phyloP scores from a whole-genome alignment of 345 rosid genomes.

The Euphorbia peplus region DNA sequence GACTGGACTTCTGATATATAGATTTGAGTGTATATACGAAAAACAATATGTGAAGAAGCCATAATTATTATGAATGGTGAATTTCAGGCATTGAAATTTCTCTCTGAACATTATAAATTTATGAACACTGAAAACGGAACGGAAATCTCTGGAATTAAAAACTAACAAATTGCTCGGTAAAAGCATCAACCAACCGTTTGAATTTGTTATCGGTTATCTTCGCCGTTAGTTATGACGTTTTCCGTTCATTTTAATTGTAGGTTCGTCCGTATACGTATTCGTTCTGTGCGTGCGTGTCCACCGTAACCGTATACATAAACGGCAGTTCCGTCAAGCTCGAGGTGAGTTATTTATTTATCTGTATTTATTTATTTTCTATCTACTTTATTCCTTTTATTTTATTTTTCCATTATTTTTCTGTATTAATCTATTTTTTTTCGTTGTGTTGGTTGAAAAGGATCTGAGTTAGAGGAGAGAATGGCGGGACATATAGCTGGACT shows the following conservation, averaged over 20 bases:
- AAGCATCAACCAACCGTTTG: background rate
- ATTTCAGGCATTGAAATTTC: background rate
- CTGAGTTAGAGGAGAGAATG: background rate
- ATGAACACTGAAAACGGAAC: background rate
- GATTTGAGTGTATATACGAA: constrained; percentile 9
- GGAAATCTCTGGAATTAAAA: background rate
- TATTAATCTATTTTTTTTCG: background rate
- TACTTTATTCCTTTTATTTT: background rate
- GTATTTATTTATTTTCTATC: background rate
- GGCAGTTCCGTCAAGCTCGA: background rate
- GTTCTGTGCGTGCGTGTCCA: no score
- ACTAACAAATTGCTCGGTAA: background rate
- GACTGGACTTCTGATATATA: background rate
- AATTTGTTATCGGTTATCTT: background rate
- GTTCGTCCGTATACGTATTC: background rate
- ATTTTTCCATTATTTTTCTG: background rate
- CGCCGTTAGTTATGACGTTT: constrained; percentile 5
- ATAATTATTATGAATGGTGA: background rate
- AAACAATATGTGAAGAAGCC: constrained; percentile 11
- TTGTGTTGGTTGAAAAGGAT: background rate
- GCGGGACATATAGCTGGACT: background rate
- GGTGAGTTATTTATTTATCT: background rate
- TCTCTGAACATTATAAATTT: background rate
- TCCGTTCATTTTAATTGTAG: constrained; percentile 9
- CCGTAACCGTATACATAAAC: constrained; percentile 5